These are phyloP conservation scores for Diplosphaera chodatii DNA, from an alignment of 139 green algal species.

Conservation along the genomic window DNA sequence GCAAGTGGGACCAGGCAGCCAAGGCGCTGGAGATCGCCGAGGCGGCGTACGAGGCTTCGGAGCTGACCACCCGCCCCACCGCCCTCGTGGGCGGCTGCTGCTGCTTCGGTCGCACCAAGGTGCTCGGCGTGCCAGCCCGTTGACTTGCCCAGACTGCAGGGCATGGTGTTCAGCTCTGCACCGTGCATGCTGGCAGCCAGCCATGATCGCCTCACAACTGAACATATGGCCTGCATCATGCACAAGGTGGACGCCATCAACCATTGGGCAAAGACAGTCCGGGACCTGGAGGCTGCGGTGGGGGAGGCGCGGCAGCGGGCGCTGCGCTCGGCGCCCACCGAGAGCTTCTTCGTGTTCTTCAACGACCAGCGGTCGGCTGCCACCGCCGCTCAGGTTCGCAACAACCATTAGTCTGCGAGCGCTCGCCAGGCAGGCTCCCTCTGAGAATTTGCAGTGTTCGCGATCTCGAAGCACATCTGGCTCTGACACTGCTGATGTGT, in stretches of 20 bases:
- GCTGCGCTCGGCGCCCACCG: constrained; percentile 1
- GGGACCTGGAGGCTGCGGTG: constrained; percentile 19
- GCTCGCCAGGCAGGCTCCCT: too few species aligned
- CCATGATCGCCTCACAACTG: too few species aligned
- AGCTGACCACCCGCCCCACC: not conserved
- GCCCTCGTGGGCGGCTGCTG: constrained; percentile 7
- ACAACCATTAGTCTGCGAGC: too few species aligned
- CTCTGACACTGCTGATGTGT: too few species aligned
- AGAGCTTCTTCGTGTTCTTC: constrained; percentile 33
- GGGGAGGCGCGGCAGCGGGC: constrained; percentile 6
- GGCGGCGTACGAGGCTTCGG: constrained; percentile 5
- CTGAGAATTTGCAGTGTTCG: too few species aligned
- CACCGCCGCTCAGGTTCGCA: not conserved
- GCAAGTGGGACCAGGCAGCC: constrained; percentile 19
- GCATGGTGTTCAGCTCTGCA: too few species aligned
- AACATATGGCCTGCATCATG: too few species aligned
- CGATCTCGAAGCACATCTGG: too few species aligned
- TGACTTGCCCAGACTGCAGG: too few species aligned
- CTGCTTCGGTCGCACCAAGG: constrained; percentile 9
- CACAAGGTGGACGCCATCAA: constrained; percentile 20
- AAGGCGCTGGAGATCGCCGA: constrained; percentile 15
- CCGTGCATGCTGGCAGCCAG: too few species aligned
- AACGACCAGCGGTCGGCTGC: constrained; percentile 13
- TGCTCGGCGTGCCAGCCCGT: not conserved
- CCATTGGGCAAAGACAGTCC: constrained; percentile 12